Percentiles rank a stretch among this genome's conserved stretches.
phyloP scores from a whole-genome alignment of 176 grass and related monocot genomes.

The Stipa capillata region DNA sequence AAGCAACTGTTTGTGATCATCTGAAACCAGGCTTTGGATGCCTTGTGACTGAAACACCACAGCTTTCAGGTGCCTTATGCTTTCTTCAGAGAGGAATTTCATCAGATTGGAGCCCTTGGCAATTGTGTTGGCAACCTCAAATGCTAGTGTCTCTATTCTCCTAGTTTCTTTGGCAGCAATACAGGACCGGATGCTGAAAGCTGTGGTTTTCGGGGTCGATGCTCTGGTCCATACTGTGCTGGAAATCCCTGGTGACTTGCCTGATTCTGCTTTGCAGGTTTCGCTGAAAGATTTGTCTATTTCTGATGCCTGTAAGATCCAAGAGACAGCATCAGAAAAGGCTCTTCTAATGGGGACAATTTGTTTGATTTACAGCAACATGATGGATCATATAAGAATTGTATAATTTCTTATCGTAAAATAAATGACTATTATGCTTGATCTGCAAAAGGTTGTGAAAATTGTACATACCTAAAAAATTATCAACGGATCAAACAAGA shows the following conservation, averaged over 20 bases:
- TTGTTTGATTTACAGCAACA: not conserved
- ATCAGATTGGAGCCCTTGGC: constrained; percentile 51
- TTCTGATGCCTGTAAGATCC: constrained; percentile 24
- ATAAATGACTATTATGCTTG: not conserved
- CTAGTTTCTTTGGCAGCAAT: constrained; percentile 18
- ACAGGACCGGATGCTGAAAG: not conserved
- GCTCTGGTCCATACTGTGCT: not conserved
- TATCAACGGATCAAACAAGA: not conserved
- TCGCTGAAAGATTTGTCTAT: constrained; percentile 4
- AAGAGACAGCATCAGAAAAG: not conserved
- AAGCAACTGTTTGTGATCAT: constrained; percentile 35
- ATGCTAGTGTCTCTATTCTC: constrained; percentile 40
- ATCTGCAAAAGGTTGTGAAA: not conserved
- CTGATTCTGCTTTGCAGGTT: not conserved
- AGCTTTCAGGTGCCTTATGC: constrained; percentile 33
- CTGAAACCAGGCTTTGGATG: constrained; percentile 37
- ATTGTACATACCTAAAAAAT: too few species aligned
- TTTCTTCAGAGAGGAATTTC: constrained; percentile 41
- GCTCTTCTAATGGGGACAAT: not conserved
- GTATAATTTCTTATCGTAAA: not conserved
- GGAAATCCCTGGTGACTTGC: constrained; percentile 12
- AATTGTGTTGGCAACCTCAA: constrained; percentile 76
- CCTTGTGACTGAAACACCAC: constrained; percentile 42
- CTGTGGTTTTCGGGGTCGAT: not conserved
- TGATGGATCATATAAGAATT: not conserved